Conservation (phyloP, 805 yeast genomes). For the Spathaspora hagerdaliae region DNA sequence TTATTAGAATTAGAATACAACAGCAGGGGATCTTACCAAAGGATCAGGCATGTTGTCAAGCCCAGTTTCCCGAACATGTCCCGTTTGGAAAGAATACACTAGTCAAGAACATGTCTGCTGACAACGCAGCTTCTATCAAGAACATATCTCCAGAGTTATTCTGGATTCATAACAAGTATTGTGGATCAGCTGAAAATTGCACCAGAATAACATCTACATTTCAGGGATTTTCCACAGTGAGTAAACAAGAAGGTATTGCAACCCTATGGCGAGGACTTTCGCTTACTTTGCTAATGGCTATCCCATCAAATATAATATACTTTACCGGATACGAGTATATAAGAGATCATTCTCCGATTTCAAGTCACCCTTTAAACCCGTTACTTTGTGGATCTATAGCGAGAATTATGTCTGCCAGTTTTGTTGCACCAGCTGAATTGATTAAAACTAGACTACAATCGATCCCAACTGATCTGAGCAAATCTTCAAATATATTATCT, state of each 20-base stretch:
- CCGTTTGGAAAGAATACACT: constrained; percentile 15
- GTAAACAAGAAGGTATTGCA: constrained; percentile 64
- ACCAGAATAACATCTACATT: constrained; percentile 62
- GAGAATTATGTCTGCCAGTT: constrained; percentile 75
- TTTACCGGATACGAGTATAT: constrained; percentile 90
- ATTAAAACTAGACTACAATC: constrained; percentile 87
- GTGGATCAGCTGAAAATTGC: constrained; percentile 37
- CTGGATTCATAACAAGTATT: constrained; percentile 34
- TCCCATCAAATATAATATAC: constrained; percentile 90
- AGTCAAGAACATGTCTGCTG: constrained; percentile 22
- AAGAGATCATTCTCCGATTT: constrained; percentile 59
- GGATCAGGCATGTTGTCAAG: constrained; percentile 22
- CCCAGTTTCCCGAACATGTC: constrained; percentile 6
- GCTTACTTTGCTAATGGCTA: constrained; percentile 78
- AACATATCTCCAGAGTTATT: constrained; percentile 30
- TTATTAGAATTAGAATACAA: constrained; percentile 69
- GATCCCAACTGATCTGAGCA: constrained; percentile 51
- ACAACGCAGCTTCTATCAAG: constrained; percentile 23
- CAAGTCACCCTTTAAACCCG: constrained; percentile 60
- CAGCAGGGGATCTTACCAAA: constrained; percentile 62
- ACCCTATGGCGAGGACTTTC: constrained; percentile 90
- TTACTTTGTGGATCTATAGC: constrained; percentile 83
- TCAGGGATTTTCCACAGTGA: constrained; percentile 67
- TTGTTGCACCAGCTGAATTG: constrained; percentile 83
- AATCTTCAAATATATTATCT: constrained; percentile 27